Percentiles rank a stretch among this genome's conserved stretches.
These are phyloP conservation scores for Saccharomyces jurei DNA, from an alignment of 805 yeast species.

Conservation along the genomic window DNA sequence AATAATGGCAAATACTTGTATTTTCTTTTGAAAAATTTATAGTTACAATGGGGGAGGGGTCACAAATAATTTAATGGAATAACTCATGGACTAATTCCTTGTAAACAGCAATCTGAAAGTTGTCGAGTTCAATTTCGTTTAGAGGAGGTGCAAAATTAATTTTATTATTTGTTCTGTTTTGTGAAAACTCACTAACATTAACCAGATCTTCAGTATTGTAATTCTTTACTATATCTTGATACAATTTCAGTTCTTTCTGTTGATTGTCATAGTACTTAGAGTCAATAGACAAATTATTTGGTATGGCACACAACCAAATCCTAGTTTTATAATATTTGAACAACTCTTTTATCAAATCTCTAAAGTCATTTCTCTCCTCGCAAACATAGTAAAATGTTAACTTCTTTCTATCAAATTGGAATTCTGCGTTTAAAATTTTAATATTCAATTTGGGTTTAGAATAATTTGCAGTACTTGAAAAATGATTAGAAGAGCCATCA, in stretches of 20 bases:
- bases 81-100: conserved; percentile 26
- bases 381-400: conserved; percentile 63
- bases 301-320: conserved; percentile 77
- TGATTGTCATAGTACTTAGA: conserved; percentile 26
- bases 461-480: conserved; percentile 3
- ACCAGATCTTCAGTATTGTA: conserved; percentile 15
- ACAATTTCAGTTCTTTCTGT: conserved; percentile 27
- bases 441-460: conserved; percentile 35
- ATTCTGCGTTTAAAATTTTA: conserved; percentile 66
- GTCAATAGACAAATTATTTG: conserved; percentile 28
- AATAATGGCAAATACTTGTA: background rate
- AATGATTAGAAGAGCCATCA: conserved; percentile 26
- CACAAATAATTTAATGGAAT: conserved; percentile 8
- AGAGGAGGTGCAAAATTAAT: conserved; percentile 23
- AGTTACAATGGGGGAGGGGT: background rate
- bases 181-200: conserved; percentile 11
- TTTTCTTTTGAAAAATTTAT: background rate
- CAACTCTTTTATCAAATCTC: conserved; percentile 63
- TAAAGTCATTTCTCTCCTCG: conserved; percentile 61
- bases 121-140: conserved; percentile 26
- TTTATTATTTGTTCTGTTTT: conserved; percentile 1
- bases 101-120: conserved; percentile 33
- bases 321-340: conserved; percentile 71
- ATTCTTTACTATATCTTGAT: conserved; percentile 28
- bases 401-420: conserved; percentile 74